Evolutionary conservation across 768 basidiomycete genomes (phyloP), one percentile per base, ranked within the genome.

Genomic region (Leccinum rimulosum): DNA sequence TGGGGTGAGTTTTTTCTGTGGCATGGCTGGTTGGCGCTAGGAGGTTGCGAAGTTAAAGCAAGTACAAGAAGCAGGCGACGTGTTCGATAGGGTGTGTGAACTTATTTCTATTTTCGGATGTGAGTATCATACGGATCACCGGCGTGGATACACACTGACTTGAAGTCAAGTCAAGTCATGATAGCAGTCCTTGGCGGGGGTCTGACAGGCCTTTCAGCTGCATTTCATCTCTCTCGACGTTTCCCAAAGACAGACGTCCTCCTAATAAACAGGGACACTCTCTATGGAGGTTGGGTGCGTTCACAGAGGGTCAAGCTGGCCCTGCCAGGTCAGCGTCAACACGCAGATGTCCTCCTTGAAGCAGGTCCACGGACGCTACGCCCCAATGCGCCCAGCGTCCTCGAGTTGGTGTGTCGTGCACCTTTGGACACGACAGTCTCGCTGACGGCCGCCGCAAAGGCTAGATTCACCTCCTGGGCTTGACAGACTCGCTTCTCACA

Each of bases 261-360:
- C 1, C 67, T 98, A 12, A 62, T 95, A 28, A 95, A 98, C 65
- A 83, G 79, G 61, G 74, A 83, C 8, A 52, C 73, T 1, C 77
- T 84, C 2, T 71, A 89, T 5, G 96, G 96, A 12, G 96, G 96
- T n/a, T 98, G 95, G 95, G 82, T 93, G 1, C 78, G 75, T 54
- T 89, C 82, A 52, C 80, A 85, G 57, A 79, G 80, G 17, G 77
- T 87, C 22, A 63, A 74, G 8, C 63, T 90, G 9, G 67, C 73
- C 5, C 54, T 63, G 47, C 63, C 70, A 31, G 45, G 50, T 8
- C 70, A 59, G 4, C 17, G 8, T 43, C 63, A 70, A 43, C 70
- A 69, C 7, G 76, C 74, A 12, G 67, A 70, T 4, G 79, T 94
- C 10, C 68, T 91, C 4, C 76, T 98, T 6, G 96, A 99, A 76